These are phyloP conservation scores for Mariannaea sp. DNA, from an alignment of 2,329 filamentous ascomycete genomes.

Conservation along the genomic window DNA sequence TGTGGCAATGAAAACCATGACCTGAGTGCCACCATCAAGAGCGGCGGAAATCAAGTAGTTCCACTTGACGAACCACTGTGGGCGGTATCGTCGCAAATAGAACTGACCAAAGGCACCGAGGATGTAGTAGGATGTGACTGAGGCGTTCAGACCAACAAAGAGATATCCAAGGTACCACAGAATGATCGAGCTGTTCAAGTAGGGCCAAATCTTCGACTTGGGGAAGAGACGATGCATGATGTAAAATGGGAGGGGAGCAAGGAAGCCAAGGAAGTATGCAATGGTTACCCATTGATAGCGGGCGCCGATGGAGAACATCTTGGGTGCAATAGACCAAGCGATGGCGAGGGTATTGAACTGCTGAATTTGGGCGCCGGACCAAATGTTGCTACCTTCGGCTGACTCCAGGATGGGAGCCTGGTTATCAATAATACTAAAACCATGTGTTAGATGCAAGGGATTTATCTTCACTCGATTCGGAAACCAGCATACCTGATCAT, in stretches of 20 bases:
- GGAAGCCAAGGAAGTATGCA: not conserved
- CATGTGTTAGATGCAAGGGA: not conserved
- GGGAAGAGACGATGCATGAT: not conserved
- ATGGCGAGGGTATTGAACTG: not conserved
- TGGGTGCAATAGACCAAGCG: not conserved
- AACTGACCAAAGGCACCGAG: not conserved
- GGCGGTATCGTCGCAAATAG: constrained; percentile 2
- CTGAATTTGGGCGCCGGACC: not conserved
- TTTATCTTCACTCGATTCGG: not conserved
- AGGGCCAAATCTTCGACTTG: not conserved
- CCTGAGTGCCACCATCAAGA: constrained; percentile 29
- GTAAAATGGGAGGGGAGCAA: not conserved
- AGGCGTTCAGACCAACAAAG: not conserved
- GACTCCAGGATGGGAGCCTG: not conserved
- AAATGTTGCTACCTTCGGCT: not conserved
- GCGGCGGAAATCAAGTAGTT: constrained; percentile 21
- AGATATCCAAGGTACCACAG: not conserved
- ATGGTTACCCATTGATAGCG: not conserved
- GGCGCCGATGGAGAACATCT: not conserved
- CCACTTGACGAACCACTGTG: constrained; percentile 15
- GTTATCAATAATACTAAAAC: not conserved
- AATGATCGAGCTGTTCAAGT: constrained; percentile 1
- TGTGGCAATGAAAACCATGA: constrained; percentile 31
- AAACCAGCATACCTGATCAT: not conserved
- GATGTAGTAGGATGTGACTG: not conserved